Evolutionary conservation across 192 early-diverging fungal species (phyloP), one percentile per base, ranked within the genome.

Genomic region (Gryganskiella cystojenkinii): DNA sequence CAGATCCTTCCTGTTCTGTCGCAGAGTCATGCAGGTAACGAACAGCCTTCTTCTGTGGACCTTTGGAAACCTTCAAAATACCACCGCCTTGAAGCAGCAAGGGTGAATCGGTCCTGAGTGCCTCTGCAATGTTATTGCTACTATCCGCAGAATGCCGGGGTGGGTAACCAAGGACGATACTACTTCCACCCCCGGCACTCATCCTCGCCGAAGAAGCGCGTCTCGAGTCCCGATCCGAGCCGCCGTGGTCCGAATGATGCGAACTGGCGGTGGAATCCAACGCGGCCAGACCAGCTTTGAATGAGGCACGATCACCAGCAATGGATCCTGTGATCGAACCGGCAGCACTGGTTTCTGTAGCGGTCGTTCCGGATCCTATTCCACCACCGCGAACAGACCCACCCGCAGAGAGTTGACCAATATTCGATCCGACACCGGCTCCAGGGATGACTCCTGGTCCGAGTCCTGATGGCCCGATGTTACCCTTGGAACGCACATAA

Each of bases 1-100:
- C 49, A 13, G 61, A 71, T 20, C 61, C 55, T 15, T 55, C 61
- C 17, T 34, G 37, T 78, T 64, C 6, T 64, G 74, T n/a, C 46
- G 53, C 40, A 15, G 60, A 56, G 13, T 64, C 50, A 44, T 69
- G 74, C 52, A 57, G 67, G 30, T 78, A 78, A 25, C 63, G 66
- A 1, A 78, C 74, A 10, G 61, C 60, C 42, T 78, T 78, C 50
- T 78, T 78, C 42, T 78, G 66, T 3, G 74, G 74, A 11, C 74
- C 74, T 42, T 60, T 64, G 0, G 74, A 78, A 10, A 78, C 74
- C 56, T 67, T 63, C 19, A 78, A 24, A 20, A 59, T 78, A 7
- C 66, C 66, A 14, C 74, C 74, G 2, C 66, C 74, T 34, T 78
- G 61, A 1, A 78, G 40, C 35, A 60, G 33, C 61, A 78, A 37